phyloP scores from a whole-genome alignment of 228 moss, liverwort and hornwort species.

The Sphagnum fallax region DNA sequence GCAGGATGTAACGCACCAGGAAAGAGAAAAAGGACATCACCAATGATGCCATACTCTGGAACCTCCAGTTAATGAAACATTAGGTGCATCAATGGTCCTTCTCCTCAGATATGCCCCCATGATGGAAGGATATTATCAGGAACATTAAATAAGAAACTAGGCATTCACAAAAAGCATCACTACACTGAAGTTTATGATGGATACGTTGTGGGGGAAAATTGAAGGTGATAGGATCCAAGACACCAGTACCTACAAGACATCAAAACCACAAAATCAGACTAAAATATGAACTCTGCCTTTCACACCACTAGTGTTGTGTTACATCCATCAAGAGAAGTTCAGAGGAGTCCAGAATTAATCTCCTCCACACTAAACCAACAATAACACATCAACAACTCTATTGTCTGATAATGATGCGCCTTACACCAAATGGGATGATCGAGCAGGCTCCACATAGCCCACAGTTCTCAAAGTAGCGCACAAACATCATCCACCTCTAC shows the following conservation, averaged over 20 bases:
- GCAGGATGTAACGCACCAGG: slow-evolving; percentile 51
- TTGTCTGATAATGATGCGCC: too few relatives aligned
- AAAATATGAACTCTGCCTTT: too few relatives aligned
- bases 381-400: too few relatives aligned
- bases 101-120: background rate
- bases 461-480: background rate
- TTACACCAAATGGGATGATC: too few relatives aligned
- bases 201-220: slow-evolving; percentile 84
- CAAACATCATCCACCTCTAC: background rate
- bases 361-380: background rate
- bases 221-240: slow-evolving; percentile 90
- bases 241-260: slow-evolving; percentile 51
- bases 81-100: background rate
- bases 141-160: background rate
- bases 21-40: slow-evolving; percentile 77
- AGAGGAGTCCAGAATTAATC: background rate
- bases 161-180: background rate
- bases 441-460: too few relatives aligned
- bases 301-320: too few relatives aligned
- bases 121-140: background rate
- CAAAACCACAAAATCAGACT: too few relatives aligned
- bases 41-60: slow-evolving; percentile 77
- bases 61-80: slow-evolving; percentile 22
- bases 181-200: slow-evolving; percentile 20
- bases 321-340: too few relatives aligned